phyloP scores from a whole-genome alignment of 1,284 basidiomycete species.

The Ceratobasidium sp. region DNA sequence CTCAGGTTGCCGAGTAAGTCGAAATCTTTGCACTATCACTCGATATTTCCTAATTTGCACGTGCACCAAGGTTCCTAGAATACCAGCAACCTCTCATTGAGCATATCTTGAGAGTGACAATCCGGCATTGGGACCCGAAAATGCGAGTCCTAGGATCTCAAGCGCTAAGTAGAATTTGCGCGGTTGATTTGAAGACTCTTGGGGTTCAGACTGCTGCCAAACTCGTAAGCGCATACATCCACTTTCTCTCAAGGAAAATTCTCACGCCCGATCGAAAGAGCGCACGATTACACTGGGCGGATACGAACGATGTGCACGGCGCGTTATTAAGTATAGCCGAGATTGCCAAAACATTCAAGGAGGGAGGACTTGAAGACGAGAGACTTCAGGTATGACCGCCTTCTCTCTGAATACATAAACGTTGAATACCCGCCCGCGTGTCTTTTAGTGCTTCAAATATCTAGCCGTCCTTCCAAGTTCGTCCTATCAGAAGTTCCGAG shows the following conservation, averaged over 20 bases:
- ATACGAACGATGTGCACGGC: constrained; percentile 84
- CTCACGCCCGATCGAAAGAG: constrained; percentile 61
- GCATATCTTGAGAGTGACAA: constrained; percentile 80
- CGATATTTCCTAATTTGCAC: background rate
- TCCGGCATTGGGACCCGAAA: constrained; percentile 90
- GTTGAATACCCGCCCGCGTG: constrained; percentile 3
- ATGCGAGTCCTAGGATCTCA: constrained; percentile 87
- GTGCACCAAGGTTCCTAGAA: constrained; percentile 60
- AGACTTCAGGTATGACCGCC: constrained; percentile 60
- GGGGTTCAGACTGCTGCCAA: constrained; percentile 65
- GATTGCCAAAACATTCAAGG: constrained; percentile 69
- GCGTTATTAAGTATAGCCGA: constrained; percentile 81
- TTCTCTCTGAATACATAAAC: background rate
- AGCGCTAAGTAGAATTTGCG: constrained; percentile 78
- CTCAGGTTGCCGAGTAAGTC: constrained; percentile 85
- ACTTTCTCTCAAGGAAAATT: background rate
- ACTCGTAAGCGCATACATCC: constrained; percentile 62
- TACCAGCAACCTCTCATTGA: constrained; percentile 81
- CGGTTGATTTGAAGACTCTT: constrained; percentile 69
- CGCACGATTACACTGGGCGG: constrained; percentile 71
- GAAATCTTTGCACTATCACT: constrained; percentile 50
- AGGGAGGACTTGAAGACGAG: constrained; percentile 54
- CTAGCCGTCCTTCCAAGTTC: constrained; percentile 68
- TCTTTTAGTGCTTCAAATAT: constrained; percentile 62
- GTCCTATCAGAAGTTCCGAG: constrained; percentile 74